Percentiles rank a stretch among this genome's conserved stretches.
Conservation (phyloP, 2,329 filamentous ascomycete species). For the Ascomycota sp. region DNA sequence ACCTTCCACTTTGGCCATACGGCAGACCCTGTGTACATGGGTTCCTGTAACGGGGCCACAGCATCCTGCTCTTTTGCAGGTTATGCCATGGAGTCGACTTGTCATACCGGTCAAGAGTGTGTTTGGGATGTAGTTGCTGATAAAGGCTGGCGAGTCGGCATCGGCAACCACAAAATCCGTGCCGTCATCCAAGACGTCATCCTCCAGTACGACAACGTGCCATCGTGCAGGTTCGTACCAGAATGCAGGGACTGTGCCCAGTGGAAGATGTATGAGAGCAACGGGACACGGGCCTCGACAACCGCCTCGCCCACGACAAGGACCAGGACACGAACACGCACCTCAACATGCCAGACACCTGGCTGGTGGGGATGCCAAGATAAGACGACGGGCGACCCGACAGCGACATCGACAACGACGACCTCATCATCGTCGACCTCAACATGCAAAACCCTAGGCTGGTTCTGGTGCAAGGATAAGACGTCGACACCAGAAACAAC, state of each 20-base stretch:
- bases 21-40: constrained; percentile 85
- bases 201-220: constrained; percentile 58
- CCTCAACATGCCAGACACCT: constrained; percentile 71
- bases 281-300: constrained; percentile 49
- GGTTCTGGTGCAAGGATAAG: constrained; percentile 40
- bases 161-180: constrained; percentile 77
- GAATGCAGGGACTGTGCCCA: constrained; percentile 75
- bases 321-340: constrained; percentile 51
- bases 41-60: constrained; percentile 73
- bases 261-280: constrained; percentile 91
- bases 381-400: constrained; percentile 29
- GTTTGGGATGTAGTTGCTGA: constrained; percentile 82
- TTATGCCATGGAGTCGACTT: constrained; percentile 83
- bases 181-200: constrained; percentile 76
- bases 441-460: constrained; percentile 38
- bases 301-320: constrained; percentile 32
- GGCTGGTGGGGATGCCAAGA: constrained; percentile 78
- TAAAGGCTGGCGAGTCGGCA: constrained; percentile 75
- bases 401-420: constrained; percentile 12
- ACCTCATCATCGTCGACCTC: constrained; percentile 24
- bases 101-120: constrained; percentile 72
- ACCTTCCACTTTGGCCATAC: constrained; percentile 86
- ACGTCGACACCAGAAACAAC: constrained; percentile 14
- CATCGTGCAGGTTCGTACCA: constrained; percentile 50
- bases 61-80: constrained; percentile 78